phyloP scores from a whole-genome alignment of 148 eudicot genomes.

The Silene conica region DNA sequence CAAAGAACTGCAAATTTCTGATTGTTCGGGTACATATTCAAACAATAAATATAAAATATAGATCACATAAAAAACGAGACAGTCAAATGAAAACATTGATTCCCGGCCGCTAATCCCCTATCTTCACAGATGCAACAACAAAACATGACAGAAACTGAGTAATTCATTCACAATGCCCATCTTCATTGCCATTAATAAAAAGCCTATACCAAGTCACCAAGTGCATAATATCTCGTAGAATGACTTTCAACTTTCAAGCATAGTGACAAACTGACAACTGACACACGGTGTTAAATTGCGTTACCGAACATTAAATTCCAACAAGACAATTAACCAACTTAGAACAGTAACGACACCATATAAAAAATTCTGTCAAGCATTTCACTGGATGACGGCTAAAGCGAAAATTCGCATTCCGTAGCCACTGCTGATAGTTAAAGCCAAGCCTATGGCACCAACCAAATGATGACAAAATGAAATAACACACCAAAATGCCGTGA shows the following conservation, averaged over 20 bases:
- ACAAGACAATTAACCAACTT: background rate
- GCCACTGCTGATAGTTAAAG: background rate
- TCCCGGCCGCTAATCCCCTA: background rate
- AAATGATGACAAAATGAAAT: background rate
- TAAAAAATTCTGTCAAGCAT: background rate
- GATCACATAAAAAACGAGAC: background rate
- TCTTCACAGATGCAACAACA: background rate
- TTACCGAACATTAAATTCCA: background rate
- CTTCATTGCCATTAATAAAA: background rate
- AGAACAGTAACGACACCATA: background rate
- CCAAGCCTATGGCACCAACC: background rate
- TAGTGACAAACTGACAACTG: too few species aligned
- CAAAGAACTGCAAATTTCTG: background rate
- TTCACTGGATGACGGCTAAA: background rate
- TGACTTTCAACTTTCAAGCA: background rate
- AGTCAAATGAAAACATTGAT: background rate
- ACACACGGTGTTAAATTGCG: background rate
- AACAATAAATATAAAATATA: background rate
- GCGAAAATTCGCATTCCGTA: background rate
- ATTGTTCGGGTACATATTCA: background rate
- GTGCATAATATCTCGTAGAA: background rate
- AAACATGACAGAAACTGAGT: background rate
- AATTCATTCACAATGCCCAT: background rate
- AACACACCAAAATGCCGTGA: background rate
- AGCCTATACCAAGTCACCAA: background rate